These are phyloP conservation scores for Chiua virens DNA, from an alignment of 768 basidiomycete species.

Conservation along the genomic window DNA sequence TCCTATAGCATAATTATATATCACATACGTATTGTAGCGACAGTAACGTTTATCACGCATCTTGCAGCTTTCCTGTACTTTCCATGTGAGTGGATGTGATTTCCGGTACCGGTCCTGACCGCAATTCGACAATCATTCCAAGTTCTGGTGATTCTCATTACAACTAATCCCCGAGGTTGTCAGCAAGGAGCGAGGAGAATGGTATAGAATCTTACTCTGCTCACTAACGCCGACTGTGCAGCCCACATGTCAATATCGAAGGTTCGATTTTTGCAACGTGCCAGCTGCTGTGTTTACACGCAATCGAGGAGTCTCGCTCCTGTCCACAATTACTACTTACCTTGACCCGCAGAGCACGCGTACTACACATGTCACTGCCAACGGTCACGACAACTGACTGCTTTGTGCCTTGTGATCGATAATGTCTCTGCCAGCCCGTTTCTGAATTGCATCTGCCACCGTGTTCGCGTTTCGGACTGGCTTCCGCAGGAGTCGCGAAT, in stretches of 20 bases:
- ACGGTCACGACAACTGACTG: constrained; percentile 14
- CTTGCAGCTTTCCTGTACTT: not conserved
- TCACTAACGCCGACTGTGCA: not conserved
- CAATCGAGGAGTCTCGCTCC: constrained; percentile 4
- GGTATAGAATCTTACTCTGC: not conserved
- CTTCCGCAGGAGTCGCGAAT: constrained; percentile 23
- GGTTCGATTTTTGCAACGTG: constrained; percentile 24
- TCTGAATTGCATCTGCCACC: constrained; percentile 14
- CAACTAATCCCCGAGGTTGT: constrained; percentile 4
- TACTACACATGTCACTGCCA: constrained; percentile 20
- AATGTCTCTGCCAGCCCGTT: constrained; percentile 18
- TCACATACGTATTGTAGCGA: constrained; percentile 18
- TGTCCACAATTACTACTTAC: constrained; percentile 4
- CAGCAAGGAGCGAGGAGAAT: not conserved
- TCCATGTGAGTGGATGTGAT: no score
- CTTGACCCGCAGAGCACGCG: constrained; percentile 22
- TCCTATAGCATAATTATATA: constrained; percentile 11
- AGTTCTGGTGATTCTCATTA: not conserved
- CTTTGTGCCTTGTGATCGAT: constrained; percentile 22
- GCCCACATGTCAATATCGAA: constrained; percentile 20
- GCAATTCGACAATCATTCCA: no score
- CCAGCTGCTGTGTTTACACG: constrained; percentile 6
- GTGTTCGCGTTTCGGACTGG: constrained; percentile 30
- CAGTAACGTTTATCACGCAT: not conserved
- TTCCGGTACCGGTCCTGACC: no score